Base-by-base conservation (phyloP, 2,329 filamentous ascomycete genomes). In the Aspergillus sp. region DNA sequence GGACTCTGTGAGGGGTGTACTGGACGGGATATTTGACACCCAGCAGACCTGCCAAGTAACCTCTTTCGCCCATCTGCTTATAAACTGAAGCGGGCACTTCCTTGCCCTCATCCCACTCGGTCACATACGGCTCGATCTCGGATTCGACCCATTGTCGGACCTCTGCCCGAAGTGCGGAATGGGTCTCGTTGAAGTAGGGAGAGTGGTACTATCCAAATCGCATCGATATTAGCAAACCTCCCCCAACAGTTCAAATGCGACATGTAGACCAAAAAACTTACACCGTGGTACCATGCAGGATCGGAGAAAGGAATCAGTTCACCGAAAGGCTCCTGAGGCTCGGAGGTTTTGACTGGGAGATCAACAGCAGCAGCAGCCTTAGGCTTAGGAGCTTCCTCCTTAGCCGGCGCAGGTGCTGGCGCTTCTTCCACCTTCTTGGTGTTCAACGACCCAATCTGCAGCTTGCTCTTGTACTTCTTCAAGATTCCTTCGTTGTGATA, bases 71-170 rank as follows among this genome's bases (percentile, higher is more conserved):
- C 85, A 96, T 93, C 65, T 93, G 83, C 74, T 95, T 91, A 79
- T 95, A 98, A 61, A 98, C 88, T 56, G 82, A 79, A 37, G 87
- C 82, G 0, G 93, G 91, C 2, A 97, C 90, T 63, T 84, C 81
- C 75, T 90, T 94, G 58, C 85, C 88, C 76, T 97, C 93, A 57
- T 98, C 93, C 93, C 93, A 98, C 67, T 98, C 93, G 33, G 83
- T 86, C 44, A 97, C 88, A 58, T 91, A 79, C 19, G 93, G 91
- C 74, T 95, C 90, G 65, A 97, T 85, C 58, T 89, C 88, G 44
- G 76, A 79, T 49, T 95, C 88, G 44, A 98, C 81, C 90, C 90
- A 98, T 74, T 90, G 79, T 61, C 93, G 87, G 48, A 96, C 77
- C 75, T 98, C 93, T 52, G 82, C 85, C 48, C 93, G 89, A 39